phyloP scores from a whole-genome alignment of 2,329 filamentous ascomycete genomes.

The Arthrinium puccinioides region DNA sequence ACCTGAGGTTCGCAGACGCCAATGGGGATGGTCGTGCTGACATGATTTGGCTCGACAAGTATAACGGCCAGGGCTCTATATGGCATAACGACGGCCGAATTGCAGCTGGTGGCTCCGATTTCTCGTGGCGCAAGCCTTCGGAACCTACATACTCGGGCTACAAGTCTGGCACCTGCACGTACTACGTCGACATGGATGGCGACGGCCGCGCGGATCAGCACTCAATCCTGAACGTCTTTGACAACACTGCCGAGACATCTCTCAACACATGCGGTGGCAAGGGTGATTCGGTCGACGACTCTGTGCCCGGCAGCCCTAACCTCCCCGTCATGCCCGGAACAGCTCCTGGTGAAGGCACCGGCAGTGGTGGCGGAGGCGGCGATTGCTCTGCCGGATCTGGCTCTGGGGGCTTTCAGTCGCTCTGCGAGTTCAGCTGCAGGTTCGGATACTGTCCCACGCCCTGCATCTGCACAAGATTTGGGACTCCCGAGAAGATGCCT shows the following conservation, averaged over 20 bases:
- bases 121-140: conserved; percentile 8
- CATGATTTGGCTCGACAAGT: conserved; percentile 26
- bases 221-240: conserved; percentile 2
- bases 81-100: conserved; percentile 22
- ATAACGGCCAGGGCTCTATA: conserved; percentile 20
- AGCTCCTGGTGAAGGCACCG: neutral
- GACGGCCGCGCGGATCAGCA: conserved; percentile 17
- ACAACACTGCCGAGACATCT: neutral
- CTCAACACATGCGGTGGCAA: neutral
- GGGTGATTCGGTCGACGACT: neutral
- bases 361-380: neutral
- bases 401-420: neutral
- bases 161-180: conserved; percentile 10
- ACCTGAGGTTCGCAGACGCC: conserved; percentile 29
- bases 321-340: neutral
- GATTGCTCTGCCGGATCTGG: neutral
- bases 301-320: neutral
- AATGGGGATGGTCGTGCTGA: conserved; percentile 28
- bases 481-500: neutral
- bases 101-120: conserved; percentile 5
- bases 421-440: neutral
- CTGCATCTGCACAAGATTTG: neutral
- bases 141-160: neutral
- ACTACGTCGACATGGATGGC: conserved; percentile 18
- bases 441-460: neutral